Conservation (phyloP, 192 early-diverging fungal genomes). For the Phycomyces nitens region DNA sequence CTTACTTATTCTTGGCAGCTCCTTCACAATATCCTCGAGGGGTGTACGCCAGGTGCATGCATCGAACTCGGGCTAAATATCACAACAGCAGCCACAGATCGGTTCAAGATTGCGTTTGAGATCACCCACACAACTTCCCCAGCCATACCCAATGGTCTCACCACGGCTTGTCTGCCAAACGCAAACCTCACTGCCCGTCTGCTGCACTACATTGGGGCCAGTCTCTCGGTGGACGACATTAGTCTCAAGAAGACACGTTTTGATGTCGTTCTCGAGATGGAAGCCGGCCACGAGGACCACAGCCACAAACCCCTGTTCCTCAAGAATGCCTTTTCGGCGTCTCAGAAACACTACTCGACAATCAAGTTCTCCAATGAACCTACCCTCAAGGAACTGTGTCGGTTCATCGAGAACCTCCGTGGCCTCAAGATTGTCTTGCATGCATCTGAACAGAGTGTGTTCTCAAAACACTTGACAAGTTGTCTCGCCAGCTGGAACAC, state of each 20-base stretch:
- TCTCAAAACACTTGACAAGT: slow-evolving; percentile 48
- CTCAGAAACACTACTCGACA: slow-evolving; percentile 23
- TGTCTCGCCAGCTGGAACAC: slow-evolving; percentile 53
- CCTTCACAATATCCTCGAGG: slow-evolving; percentile 49
- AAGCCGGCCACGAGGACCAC: slow-evolving; percentile 13
- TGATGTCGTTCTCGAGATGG: slow-evolving; percentile 19
- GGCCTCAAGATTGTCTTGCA: slow-evolving; percentile 45
- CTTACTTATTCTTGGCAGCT: slow-evolving; percentile 34
- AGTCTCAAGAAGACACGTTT: slow-evolving; percentile 19
- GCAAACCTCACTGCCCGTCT: slow-evolving; percentile 31
- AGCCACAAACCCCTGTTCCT: slow-evolving; percentile 2
- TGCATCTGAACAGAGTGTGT: slow-evolving; percentile 47
- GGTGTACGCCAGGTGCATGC: slow-evolving; percentile 45
- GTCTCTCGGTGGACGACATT: slow-evolving; percentile 18
- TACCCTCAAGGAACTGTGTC: slow-evolving; percentile 43
- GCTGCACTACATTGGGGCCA: slow-evolving; percentile 23
- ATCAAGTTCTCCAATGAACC: slow-evolving; percentile 49
- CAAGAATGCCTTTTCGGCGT: neutral
- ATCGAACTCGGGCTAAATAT: slow-evolving; percentile 50
- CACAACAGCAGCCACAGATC: neutral
- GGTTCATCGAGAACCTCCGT: slow-evolving; percentile 38
- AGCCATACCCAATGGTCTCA: slow-evolving; percentile 15
- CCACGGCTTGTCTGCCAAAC: slow-evolving; percentile 25
- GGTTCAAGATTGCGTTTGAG: slow-evolving; percentile 17
- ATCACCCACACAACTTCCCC: slow-evolving; percentile 17